phyloP scores from a whole-genome alignment of 129 eudicot species.

The Ambrosia artemisiifolia region DNA sequence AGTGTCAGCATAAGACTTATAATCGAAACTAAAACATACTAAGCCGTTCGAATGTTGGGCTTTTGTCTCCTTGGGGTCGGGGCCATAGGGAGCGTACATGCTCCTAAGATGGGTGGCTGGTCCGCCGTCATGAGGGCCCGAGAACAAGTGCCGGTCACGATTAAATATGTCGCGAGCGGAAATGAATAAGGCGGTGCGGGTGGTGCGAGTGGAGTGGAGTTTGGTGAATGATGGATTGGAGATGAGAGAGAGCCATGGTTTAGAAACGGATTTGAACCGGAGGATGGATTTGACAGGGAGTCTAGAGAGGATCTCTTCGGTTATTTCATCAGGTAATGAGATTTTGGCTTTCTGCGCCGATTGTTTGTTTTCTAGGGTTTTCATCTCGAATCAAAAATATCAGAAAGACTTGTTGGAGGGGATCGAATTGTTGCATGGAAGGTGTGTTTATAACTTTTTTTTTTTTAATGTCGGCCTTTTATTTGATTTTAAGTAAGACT shows the following conservation, averaged over 20 bases:
- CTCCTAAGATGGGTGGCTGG: neutral
- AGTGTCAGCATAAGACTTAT: too few species aligned
- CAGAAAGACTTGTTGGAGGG: too few species aligned
- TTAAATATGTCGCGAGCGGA: neutral
- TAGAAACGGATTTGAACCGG: neutral
- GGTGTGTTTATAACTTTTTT: too few species aligned
- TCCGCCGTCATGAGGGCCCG: neutral
- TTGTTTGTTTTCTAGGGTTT: neutral
- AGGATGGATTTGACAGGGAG: slow-evolving; percentile 6
- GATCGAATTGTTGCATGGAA: too few species aligned
- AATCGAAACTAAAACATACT: too few species aligned
- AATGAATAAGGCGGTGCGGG: neutral
- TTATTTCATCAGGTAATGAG: neutral
- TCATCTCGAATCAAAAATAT: too few species aligned
- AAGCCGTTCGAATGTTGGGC: too few species aligned
- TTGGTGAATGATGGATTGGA: slow-evolving; percentile 4
- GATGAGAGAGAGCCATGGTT: slow-evolving; percentile 12
- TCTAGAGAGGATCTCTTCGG: neutral
- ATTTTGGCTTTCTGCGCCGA: neutral
- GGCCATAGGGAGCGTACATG: too few species aligned
- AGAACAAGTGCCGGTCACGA: neutral
- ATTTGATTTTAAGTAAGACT: too few species aligned
- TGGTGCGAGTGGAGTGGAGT: neutral
- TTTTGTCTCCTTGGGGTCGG: too few species aligned
- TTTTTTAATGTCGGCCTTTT: too few species aligned